Evolutionary conservation across 208 protist genomes (phyloP).

Genomic region (Giardia duodenalis): DNA sequence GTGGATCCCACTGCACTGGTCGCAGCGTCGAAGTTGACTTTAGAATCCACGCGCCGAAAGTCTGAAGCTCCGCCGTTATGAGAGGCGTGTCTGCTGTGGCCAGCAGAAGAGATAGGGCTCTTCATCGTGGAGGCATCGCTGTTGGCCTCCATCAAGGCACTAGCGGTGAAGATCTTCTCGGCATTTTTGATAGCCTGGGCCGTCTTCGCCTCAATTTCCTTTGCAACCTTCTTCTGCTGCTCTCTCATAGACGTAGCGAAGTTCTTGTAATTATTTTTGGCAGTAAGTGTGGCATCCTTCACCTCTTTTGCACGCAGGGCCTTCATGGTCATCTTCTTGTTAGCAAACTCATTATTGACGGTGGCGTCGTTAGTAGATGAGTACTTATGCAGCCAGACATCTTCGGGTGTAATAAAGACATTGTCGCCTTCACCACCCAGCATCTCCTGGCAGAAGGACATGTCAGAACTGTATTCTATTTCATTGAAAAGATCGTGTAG

Average conservation of each 20-base stretch:
- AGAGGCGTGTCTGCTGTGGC: background rate
- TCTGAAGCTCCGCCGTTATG: background rate
- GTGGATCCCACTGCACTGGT: background rate
- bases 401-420: background rate
- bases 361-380: background rate
- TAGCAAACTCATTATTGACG: background rate
- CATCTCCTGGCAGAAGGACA: background rate
- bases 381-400: background rate
- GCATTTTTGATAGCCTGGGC: background rate
- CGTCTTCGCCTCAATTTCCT: background rate
- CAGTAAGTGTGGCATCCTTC: background rate
- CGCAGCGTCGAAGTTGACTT: background rate
- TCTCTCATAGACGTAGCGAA: background rate
- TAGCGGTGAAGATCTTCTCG: background rate
- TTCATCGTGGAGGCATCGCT: too few species aligned
- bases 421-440: background rate
- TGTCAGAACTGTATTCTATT: background rate
- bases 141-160: too few species aligned
- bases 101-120: background rate
- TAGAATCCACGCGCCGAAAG: background rate
- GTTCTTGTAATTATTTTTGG: background rate
- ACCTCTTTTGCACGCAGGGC: background rate
- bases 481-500: background rate
- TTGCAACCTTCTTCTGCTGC: background rate
- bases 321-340: constrained; percentile 6